phyloP scores from a whole-genome alignment of 768 basidiomycete genomes.

The Rickenella mellea region DNA sequence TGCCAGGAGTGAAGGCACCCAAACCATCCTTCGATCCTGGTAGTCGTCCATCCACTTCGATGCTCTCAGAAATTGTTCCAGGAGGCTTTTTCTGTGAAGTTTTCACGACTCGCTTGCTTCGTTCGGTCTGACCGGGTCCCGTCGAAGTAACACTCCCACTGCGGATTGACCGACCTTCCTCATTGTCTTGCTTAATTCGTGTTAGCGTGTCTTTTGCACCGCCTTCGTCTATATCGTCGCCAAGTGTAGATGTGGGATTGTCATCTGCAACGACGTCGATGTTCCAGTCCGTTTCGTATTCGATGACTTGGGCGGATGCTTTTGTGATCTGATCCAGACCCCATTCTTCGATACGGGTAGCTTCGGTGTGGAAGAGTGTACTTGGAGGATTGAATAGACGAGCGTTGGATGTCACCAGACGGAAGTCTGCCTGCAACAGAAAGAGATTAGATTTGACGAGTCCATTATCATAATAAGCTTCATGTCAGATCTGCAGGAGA shows the following conservation, averaged over 20 bases:
- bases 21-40: conserved; percentile 74
- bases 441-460: conserved; percentile 2
- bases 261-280: conserved; percentile 57
- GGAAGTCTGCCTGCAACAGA: conserved; percentile 47
- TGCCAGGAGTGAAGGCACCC: conserved; percentile 59
- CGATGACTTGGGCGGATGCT: conserved; percentile 64
- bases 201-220: not conserved
- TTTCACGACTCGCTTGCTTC: no score
- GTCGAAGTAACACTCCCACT: conserved; percentile 5
- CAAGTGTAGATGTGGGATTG: conserved; percentile 10
- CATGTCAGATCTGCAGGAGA: no score
- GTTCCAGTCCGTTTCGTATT: conserved; percentile 79
- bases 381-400: conserved; percentile 70
- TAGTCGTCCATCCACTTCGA: conserved; percentile 62
- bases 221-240: conserved; percentile 12
- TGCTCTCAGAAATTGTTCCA: conserved; percentile 33
- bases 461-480: not conserved
- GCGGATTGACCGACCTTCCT: conserved; percentile 9
- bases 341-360: conserved; percentile 60
- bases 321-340: conserved; percentile 67
- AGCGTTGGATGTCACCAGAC: conserved; percentile 64
- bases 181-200: conserved; percentile 31
- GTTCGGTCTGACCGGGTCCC: not conserved
- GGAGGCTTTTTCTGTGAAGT: conserved; percentile 19
- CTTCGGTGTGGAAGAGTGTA: conserved; percentile 66